phyloP scores from a whole-genome alignment of 345 rosid genomes.

The Rhodamnia argentea region DNA sequence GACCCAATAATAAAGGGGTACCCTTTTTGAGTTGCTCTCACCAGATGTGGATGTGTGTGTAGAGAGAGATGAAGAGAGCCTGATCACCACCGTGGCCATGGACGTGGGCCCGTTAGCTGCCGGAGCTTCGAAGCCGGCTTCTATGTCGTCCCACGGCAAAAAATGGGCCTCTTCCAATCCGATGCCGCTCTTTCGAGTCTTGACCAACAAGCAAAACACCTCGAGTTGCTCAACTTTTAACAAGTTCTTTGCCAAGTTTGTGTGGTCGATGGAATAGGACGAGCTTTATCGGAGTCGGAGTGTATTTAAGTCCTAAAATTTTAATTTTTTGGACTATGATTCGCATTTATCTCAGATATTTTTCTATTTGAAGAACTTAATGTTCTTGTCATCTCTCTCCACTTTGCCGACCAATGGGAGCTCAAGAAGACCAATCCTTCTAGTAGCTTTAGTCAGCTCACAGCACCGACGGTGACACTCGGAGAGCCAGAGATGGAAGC shows the following conservation, averaged over 20 bases:
- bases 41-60: not conserved
- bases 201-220: not conserved
- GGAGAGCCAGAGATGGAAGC: not conserved
- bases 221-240: not conserved
- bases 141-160: accelerated
- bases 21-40: not conserved
- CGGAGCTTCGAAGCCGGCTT: not conserved
- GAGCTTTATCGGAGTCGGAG: not conserved
- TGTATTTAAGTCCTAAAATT: not conserved
- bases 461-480: not conserved
- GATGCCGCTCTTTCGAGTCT: not conserved
- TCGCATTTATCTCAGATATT: not conserved
- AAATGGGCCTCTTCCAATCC: not conserved
- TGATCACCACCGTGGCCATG: not conserved
- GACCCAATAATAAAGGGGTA: not conserved
- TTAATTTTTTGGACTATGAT: not conserved
- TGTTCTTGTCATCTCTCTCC: not conserved
- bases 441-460: not conserved
- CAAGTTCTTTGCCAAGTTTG: not conserved
- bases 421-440: not conserved
- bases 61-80: not conserved
- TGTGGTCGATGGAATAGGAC: not conserved
- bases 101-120: not conserved
- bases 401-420: not conserved
- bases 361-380: not conserved